Evolutionary conservation across 495 filamentous ascomycete species (phyloP).

Genomic region (Astrothelium macrocarpum): DNA sequence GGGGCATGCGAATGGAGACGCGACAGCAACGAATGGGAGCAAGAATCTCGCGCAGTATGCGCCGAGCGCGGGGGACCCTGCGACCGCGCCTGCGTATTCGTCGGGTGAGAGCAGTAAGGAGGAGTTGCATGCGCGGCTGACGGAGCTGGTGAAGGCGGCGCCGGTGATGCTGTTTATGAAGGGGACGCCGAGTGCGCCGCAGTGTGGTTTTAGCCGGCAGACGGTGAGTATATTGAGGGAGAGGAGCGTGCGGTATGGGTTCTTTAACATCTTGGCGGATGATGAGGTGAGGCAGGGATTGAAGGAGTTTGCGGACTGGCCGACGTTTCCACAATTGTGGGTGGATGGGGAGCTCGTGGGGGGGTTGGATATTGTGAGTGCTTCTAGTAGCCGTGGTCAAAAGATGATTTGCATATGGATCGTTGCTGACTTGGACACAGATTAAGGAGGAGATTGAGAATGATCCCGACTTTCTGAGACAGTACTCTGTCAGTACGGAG

Average conservation of each 20-base stretch:
- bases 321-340: constrained; percentile 90
- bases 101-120: constrained; percentile 55
- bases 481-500: constrained; percentile 45
- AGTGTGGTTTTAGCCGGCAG: constrained; percentile 92
- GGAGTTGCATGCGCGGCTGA: constrained; percentile 65
- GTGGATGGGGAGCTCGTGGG: constrained; percentile 75
- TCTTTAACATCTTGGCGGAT: constrained; percentile 97
- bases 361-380: constrained; percentile 88
- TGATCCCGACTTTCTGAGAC: constrained; percentile 65
- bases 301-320: constrained; percentile 94
- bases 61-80: constrained; percentile 38
- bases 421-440: constrained; percentile 22
- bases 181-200: constrained; percentile 79
- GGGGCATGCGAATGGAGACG: constrained; percentile 19
- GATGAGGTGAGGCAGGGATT: constrained; percentile 94
- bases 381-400: neutral
- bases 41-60: constrained; percentile 37
- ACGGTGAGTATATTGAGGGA: constrained; percentile 77
- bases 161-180: constrained; percentile 98
- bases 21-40: constrained; percentile 22
- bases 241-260: constrained; percentile 85
- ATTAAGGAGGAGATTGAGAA: constrained; percentile 54
- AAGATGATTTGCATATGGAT: neutral
- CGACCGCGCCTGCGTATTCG: constrained; percentile 40
- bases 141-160: constrained; percentile 79